Percentiles rank a stretch among this genome's conserved stretches.
These are phyloP conservation scores for Ajuga chamaepitys DNA, from an alignment of 257 asterid species.

Conservation along the genomic window DNA sequence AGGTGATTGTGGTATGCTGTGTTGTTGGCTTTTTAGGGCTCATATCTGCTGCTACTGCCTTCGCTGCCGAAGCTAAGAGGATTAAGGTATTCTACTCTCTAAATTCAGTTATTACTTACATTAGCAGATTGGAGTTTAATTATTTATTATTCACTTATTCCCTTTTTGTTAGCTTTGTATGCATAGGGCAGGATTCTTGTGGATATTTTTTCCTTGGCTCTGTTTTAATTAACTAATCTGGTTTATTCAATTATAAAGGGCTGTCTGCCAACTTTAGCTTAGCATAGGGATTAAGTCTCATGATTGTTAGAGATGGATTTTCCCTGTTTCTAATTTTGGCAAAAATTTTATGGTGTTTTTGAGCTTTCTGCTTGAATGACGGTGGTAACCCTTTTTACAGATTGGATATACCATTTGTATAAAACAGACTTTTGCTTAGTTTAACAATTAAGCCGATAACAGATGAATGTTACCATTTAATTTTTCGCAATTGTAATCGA, in stretches of 20 bases:
- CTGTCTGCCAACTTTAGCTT: not conserved
- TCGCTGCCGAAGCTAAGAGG: slow-evolving; percentile 75
- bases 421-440: too few species aligned
- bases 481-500: too few species aligned
- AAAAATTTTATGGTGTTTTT: too few species aligned
- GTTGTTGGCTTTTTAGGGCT: slow-evolving; percentile 63
- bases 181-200: not conserved
- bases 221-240: not conserved
- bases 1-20: slow-evolving; percentile 34
- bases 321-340: too few species aligned
- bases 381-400: too few species aligned
- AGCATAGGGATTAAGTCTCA: not conserved
- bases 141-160: not conserved
- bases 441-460: too few species aligned
- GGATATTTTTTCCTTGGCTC: not conserved
- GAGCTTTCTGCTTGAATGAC: too few species aligned
- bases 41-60: slow-evolving; percentile 63
- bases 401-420: too few species aligned
- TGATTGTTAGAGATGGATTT: too few species aligned
- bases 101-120: not conserved
- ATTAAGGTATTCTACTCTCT: slow-evolving; percentile 51
- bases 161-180: not conserved
- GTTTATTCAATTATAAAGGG: not conserved
- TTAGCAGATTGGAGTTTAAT: not conserved
- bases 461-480: too few species aligned